Percentiles rank a stretch among this genome's conserved stretches.
Evolutionary conservation across 495 filamentous ascomycete genomes (phyloP).

Genomic region (Penicillium bovifimosum): DNA sequence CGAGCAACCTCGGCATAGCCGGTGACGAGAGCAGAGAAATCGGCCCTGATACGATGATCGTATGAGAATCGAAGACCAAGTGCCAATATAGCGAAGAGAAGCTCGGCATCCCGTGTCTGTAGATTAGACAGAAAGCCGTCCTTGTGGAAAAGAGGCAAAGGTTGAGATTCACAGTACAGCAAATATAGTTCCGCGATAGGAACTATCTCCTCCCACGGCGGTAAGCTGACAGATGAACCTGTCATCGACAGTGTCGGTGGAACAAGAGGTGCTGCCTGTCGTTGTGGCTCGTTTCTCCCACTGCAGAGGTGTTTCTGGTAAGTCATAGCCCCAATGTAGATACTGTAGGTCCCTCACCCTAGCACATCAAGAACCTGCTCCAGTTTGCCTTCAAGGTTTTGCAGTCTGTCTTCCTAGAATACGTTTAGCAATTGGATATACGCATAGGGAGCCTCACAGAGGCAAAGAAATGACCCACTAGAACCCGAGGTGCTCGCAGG

Average conservation of each 20-base stretch:
- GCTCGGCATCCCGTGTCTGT: conserved; percentile 32
- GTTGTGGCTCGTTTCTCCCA: conserved; percentile 8
- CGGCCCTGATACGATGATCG: conserved; percentile 7
- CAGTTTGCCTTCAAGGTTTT: conserved; percentile 36
- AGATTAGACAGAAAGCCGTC: conserved; percentile 34
- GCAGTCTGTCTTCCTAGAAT: conserved; percentile 38
- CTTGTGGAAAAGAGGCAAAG: conserved; percentile 40
- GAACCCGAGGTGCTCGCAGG: conserved; percentile 10
- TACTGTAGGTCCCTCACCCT: conserved; percentile 13
- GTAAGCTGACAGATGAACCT: conserved; percentile 19
- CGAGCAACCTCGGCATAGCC: conserved; percentile 42
- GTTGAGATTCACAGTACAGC: conserved; percentile 43
- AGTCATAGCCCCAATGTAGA: background rate
- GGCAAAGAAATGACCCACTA: conserved; percentile 16
- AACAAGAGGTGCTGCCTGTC: background rate
- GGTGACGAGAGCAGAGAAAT: conserved; percentile 18
- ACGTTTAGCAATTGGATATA: background rate
- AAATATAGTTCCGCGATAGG: conserved; percentile 37
- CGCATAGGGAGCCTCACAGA: background rate
- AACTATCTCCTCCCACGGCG: conserved; percentile 38
- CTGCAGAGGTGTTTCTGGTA: background rate
- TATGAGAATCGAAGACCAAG: conserved; percentile 34
- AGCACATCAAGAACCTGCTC: conserved; percentile 32
- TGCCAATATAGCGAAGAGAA: conserved; percentile 39
- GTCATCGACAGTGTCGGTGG: conserved; percentile 4